Conservation (phyloP, 352 stramenopile genomes). For the Peronospora belbahrii region DNA sequence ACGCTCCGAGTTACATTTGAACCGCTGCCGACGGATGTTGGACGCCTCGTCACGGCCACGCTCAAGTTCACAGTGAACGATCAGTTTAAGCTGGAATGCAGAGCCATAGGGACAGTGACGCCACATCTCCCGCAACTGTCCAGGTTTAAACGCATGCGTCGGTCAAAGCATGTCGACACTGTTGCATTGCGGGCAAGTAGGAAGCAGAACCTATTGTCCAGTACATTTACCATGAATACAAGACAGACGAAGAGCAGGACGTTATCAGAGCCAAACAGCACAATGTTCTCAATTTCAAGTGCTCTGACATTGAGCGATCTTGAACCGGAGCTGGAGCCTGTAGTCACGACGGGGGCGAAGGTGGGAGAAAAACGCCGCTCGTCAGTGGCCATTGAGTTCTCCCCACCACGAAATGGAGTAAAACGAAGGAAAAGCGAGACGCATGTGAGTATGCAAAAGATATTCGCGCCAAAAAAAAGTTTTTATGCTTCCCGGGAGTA, state of each 20-base stretch:
- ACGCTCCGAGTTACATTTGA: constrained; percentile 61
- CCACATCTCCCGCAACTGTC: constrained; percentile 18
- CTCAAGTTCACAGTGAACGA: constrained; percentile 69
- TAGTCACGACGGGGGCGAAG: constrained; percentile 1
- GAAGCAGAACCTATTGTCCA: constrained; percentile 1
- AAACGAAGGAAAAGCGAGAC: constrained; percentile 25
- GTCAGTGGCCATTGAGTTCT: constrained; percentile 36
- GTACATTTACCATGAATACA: background rate
- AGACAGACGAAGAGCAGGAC: background rate
- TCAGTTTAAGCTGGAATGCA: constrained; percentile 42
- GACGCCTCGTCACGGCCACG: constrained; percentile 30
- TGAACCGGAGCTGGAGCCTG: constrained; percentile 16
- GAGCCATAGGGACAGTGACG: constrained; percentile 24
- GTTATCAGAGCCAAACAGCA: background rate
- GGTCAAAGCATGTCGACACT: background rate
- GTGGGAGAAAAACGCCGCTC: constrained; percentile 30
- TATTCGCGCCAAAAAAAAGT: constrained; percentile 10
- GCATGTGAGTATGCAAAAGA: background rate
- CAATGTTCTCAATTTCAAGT: constrained; percentile 5
- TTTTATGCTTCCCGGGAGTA: background rate
- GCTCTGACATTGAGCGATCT: background rate
- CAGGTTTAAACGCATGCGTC: constrained; percentile 17
- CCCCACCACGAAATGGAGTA: constrained; percentile 23
- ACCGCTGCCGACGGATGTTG: constrained; percentile 32
- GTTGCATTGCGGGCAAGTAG: constrained; percentile 5